Evolutionary conservation across 1,284 basidiomycete genomes (phyloP), one percentile per base, ranked within the genome.

Genomic region (Cutaneotrichosporon sp.): DNA sequence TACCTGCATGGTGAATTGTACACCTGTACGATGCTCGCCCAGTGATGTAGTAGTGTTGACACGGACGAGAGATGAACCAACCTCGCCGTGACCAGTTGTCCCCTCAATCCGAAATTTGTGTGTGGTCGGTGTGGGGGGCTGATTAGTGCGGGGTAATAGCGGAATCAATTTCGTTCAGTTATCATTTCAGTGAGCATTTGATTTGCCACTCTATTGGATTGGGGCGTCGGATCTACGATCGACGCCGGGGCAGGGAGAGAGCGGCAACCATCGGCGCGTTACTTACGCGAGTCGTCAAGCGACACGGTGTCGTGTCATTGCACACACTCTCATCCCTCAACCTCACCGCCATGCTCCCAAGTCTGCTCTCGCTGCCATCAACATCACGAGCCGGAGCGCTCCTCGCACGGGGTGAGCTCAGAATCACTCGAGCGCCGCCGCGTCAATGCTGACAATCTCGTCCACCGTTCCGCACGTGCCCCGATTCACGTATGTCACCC

Each of bases 1-100:
- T 29, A 71, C 70, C 68, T 72, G 70, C 70, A 72, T 72, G 46
- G 43, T 48, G 52, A 19, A n/a, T 16, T 32, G 44, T 42, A 31
- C 52, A 31, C 22, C 38, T n/a, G 14, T 41, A n/a, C n/a, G 38
- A 41, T 26, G 38, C 10, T 41, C 7, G 11, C 16, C 46, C 25
- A 12, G 29, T 31, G 25, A 10, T 8, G 4, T 12, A 20, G 44
- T 49, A 43, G 52, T 43, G 17, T 33, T 8, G 14, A 27, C 8
- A 11, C 2, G 33, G 24, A 12, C 10, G 31, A 16, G n/a, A n/a
- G n/a, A n/a, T n/a, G n/a, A n/a, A n/a, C n/a, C n/a, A n/a, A n/a
- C 35, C 22, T 16, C 11, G 3, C 35, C 9, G 24, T 31, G 43
- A 38, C 38, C 20, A 14, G 19, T 8, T 5, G 11, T 19, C 24